Evolutionary conservation across 2,329 filamentous ascomycete genomes (phyloP), one percentile per base, ranked within the genome.

Genomic region (Cytospora chrysosperma): DNA sequence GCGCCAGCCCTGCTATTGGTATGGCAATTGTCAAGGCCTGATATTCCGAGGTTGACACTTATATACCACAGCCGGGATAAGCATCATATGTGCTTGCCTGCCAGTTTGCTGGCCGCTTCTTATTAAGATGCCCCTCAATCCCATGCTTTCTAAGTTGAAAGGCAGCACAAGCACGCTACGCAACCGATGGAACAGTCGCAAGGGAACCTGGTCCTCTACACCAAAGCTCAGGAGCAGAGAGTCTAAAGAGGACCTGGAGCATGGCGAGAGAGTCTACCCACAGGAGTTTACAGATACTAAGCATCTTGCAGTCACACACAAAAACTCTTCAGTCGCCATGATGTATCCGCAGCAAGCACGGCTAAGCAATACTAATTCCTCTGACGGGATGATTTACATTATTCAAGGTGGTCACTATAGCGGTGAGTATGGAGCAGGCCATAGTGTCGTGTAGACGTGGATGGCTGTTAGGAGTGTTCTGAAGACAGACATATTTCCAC

Each of bases 31-130:
- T 40, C 37, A 17, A 40, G 37, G 15, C 2, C 12, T 9, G 53
- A 15, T 24, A 21, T 17, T 15, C 3, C 24, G 15, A 24, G 12
- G 13, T 26, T 56, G 30, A 56, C 40, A 26, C 13, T 17, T 12
- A 8, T 19, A 17, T 5, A 1, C 27, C 1, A 26, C 2, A 60
- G 61, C 34, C 32, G 56, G 27, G 2, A 59, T 63, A n/a, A 28
- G 61, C 2, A 63, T 63, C 7, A 27, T 56, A 3, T 63, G 61
- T 21, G 30, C 56, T 12, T 63, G 61, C 21, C 56, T 63, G 7
- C 61, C 61, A 43, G 56, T 60, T 17, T 56, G 51, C 51, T 63
- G 61, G 61, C 51, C 61, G 13, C 30, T 63, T 13, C 28, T 54
- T 28, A 32, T 37, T 1, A n/a, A 24, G 19, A 55, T 55, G 19